Conservation (phyloP, 139 green algal genomes). For the Gonium pectorale region DNA sequence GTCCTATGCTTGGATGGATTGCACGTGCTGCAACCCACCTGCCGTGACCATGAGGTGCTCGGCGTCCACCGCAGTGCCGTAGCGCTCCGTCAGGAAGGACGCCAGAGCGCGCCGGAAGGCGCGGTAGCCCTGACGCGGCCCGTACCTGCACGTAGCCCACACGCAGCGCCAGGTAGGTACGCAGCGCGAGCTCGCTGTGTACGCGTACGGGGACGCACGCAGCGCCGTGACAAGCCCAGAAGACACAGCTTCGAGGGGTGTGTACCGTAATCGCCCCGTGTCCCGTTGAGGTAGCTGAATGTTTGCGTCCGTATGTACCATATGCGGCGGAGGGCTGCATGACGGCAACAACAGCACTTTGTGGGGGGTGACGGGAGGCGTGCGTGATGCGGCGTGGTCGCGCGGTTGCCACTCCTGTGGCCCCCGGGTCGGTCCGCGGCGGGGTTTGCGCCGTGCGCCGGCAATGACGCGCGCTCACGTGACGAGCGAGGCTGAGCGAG, state of each 20-base stretch:
- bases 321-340: not conserved
- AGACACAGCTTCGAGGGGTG: not conserved
- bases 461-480: not conserved
- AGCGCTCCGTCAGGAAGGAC: constrained; percentile 48
- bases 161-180: no score
- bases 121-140: constrained; percentile 50
- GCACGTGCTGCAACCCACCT: no score
- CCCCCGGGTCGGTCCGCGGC: no score
- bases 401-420: not conserved
- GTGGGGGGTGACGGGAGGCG: not conserved
- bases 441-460: not conserved
- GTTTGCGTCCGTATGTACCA: not conserved
- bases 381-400: not conserved
- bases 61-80: constrained; percentile 29
- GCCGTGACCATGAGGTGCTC: constrained; percentile 56
- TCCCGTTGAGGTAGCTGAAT: no score
- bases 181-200: not conserved
- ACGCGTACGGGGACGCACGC: not conserved
- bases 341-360: not conserved
- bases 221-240: not conserved
- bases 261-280: no score
- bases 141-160: constrained; percentile 29
- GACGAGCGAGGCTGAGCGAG: not conserved
- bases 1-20: no score
- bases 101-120: constrained; percentile 53